Percentiles rank a stretch among this genome's conserved stretches.
Conservation (phyloP, 1,284 basidiomycete species). For the Mycena sp. region DNA sequence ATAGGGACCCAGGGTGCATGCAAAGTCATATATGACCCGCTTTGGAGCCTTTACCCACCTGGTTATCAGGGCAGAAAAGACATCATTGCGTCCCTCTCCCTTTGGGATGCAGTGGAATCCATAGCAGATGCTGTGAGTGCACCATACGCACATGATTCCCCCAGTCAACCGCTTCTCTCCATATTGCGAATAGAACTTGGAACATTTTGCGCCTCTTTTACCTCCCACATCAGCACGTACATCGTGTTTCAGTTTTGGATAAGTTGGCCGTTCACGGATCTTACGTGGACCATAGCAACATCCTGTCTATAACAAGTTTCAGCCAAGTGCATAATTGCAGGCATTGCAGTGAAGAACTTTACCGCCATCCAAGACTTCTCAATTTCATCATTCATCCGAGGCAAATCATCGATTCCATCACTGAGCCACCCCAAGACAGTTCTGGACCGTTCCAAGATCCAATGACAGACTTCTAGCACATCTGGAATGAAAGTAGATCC, state of each 20-base stretch:
- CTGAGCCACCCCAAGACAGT: no score
- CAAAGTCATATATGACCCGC: slow-evolving; percentile 46
- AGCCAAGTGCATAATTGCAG: not conserved
- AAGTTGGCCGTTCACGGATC: slow-evolving; percentile 34
- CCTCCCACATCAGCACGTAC: slow-evolving; percentile 15
- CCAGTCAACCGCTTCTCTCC: slow-evolving; percentile 41
- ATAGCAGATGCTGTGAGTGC: slow-evolving; percentile 49
- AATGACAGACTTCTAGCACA: no score
- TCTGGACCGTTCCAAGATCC: no score
- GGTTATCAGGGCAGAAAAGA: slow-evolving; percentile 48
- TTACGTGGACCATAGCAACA: slow-evolving; percentile 38
- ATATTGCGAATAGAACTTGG: slow-evolving; percentile 47
- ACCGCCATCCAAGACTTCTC: not conserved
- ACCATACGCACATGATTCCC: slow-evolving; percentile 47
- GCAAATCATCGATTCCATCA: no score
- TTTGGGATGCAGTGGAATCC: slow-evolving; percentile 50
- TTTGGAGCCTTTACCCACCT: slow-evolving; percentile 43
- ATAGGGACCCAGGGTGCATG: slow-evolving; percentile 45
- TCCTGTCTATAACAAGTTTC: slow-evolving; percentile 34
- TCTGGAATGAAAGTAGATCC: no score
- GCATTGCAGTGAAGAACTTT: not conserved
- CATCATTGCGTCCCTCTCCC: slow-evolving; percentile 49
- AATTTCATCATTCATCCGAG: no score
- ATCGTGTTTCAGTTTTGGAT: slow-evolving; percentile 36
- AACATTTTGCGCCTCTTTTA: slow-evolving; percentile 37